Percentiles rank a stretch among this genome's conserved stretches.
These are phyloP conservation scores for Zoysia japonica DNA, from an alignment of 176 grass and related monocot species.

Conservation along the genomic window DNA sequence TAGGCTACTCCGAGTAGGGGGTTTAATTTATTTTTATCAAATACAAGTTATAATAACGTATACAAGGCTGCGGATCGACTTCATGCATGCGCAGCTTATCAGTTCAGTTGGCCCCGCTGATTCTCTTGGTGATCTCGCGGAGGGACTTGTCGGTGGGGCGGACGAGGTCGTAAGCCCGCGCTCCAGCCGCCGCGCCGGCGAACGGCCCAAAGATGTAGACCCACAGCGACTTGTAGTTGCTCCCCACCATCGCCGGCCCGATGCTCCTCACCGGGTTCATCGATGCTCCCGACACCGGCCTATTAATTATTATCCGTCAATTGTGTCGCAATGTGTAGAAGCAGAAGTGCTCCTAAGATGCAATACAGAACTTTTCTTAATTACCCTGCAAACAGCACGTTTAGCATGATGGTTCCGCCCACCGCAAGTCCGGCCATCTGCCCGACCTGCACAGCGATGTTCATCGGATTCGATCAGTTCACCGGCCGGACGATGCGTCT, in stretches of 20 bases:
- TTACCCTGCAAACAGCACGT: conserved; percentile 75
- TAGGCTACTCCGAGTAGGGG: no score
- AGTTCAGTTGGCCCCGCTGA: background rate
- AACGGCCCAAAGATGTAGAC: conserved; percentile 83
- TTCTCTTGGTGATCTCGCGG: conserved; percentile 53
- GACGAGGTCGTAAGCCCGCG: conserved; percentile 74
- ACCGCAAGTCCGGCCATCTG: conserved; percentile 55
- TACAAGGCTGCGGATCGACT: no score
- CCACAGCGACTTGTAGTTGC: conserved; percentile 64
- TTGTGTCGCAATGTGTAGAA: no score
- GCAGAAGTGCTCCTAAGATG: no score
- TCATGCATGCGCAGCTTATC: no score
- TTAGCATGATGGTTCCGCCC: conserved; percentile 56
- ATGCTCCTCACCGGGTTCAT: conserved; percentile 84
- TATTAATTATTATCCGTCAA: background rate
- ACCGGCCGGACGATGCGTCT: background rate
- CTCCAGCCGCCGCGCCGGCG: conserved; percentile 58
- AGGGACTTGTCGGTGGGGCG: conserved; percentile 62
- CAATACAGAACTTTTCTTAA: no score
- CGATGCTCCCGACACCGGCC: conserved; percentile 73
- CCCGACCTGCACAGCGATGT: conserved; percentile 35
- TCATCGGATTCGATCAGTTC: background rate
- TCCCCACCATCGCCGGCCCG: conserved; percentile 57
- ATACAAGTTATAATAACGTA: no score
- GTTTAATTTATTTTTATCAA: no score